phyloP scores from a whole-genome alignment of 139 green algal genomes.

The Chlamydomonas applanata region DNA sequence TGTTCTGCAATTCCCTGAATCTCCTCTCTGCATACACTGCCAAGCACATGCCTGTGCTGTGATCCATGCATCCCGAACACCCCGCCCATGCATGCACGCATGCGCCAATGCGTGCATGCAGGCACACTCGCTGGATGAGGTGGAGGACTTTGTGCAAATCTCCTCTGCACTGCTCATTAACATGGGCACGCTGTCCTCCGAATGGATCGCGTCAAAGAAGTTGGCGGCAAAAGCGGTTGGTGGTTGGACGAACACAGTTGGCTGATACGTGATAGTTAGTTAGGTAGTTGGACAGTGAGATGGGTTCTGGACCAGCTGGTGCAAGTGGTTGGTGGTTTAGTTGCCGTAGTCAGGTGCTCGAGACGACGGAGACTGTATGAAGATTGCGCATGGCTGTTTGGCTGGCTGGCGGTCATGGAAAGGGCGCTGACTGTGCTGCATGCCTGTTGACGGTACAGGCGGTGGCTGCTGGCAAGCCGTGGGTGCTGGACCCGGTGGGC shows the following conservation, averaged over 20 bases:
- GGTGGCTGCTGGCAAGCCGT: slow-evolving; percentile 57
- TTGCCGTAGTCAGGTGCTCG: too few relatives aligned
- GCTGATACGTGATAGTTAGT: too few relatives aligned
- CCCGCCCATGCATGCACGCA: not conserved
- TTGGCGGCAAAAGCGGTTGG: slow-evolving; percentile 52
- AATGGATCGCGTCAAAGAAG: slow-evolving; percentile 67
- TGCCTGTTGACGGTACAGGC: slow-evolving; percentile 36
- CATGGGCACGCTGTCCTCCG: slow-evolving; percentile 67
- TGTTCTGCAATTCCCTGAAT: not conserved
- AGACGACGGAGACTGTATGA: too few relatives aligned
- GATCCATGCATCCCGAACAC: not conserved
- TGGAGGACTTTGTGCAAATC: slow-evolving; percentile 68
- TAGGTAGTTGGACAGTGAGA: too few relatives aligned
- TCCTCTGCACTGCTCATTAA: slow-evolving; percentile 74
- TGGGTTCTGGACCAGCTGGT: too few relatives aligned
- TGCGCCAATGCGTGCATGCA: slow-evolving; percentile 23
- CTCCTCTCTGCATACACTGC: too few relatives aligned
- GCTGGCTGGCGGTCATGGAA: too few relatives aligned
- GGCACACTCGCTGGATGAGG: slow-evolving; percentile 63
- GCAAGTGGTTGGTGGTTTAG: too few relatives aligned
- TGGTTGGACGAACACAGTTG: too few relatives aligned
- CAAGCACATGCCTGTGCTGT: too few relatives aligned
- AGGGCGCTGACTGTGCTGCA: not conserved
- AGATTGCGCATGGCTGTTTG: too few relatives aligned
- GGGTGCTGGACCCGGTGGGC: slow-evolving; percentile 84